phyloP scores from a whole-genome alignment of 306 rosid genomes.

The Trifolium dubium region DNA sequence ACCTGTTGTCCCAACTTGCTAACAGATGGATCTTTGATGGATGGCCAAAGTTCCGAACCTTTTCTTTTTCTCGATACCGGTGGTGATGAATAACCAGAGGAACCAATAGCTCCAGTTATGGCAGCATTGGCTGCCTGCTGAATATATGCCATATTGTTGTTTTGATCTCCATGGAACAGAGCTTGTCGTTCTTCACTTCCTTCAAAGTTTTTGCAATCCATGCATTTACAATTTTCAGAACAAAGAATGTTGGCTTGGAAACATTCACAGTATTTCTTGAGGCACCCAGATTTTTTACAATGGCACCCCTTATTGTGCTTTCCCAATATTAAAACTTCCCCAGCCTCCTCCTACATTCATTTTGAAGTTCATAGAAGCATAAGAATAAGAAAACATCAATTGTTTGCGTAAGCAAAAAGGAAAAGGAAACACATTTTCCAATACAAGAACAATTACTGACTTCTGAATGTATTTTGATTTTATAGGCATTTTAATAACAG shows the following conservation, averaged over 20 bases:
- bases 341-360: slow-evolving; percentile 82
- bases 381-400: slow-evolving; percentile 21
- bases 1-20: slow-evolving; percentile 86
- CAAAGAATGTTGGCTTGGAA: slow-evolving; percentile 99
- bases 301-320: slow-evolving; percentile 99
- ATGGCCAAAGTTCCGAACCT: slow-evolving; percentile 69
- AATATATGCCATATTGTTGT: slow-evolving; percentile 75
- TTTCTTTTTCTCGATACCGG: slow-evolving; percentile 80
- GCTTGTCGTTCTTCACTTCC: slow-evolving; percentile 99
- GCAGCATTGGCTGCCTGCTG: slow-evolving; percentile 99
- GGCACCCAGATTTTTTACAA: slow-evolving; percentile 99
- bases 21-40: slow-evolving; percentile 69
- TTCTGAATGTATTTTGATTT: slow-evolving; percentile 18
- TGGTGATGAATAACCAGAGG: slow-evolving; percentile 93
- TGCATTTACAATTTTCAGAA: slow-evolving; percentile 98
- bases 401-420: background rate
- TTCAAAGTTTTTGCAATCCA: slow-evolving; percentile 99
- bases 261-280: slow-evolving; percentile 98
- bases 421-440: slow-evolving; percentile 17
- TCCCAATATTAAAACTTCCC: slow-evolving; percentile 82
- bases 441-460: slow-evolving; percentile 24
- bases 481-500: slow-evolving; percentile 23
- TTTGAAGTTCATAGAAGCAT: slow-evolving; percentile 39
- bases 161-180: slow-evolving; percentile 90
- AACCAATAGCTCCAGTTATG: slow-evolving; percentile 98